Evolutionary conservation across 768 basidiomycete genomes (phyloP).

Genomic region (Suillus brevipes): DNA sequence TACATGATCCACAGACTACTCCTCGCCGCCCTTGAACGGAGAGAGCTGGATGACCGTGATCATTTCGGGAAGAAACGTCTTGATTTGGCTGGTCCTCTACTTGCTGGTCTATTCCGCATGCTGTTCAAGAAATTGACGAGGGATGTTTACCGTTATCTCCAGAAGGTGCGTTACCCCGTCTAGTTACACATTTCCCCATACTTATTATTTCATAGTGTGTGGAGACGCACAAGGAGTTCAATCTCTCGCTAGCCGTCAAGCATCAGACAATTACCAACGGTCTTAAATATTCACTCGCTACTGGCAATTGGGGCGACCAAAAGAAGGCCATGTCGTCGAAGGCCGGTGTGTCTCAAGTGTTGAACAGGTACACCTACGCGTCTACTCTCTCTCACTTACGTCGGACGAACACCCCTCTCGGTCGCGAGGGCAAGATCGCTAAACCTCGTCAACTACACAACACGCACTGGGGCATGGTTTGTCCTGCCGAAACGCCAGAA

Average conservation of each 20-base stretch:
- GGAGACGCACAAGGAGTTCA: slow-evolving; percentile 94
- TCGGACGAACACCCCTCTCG: slow-evolving; percentile 96
- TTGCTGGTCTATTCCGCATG: slow-evolving; percentile 98
- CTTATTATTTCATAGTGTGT: slow-evolving; percentile 66
- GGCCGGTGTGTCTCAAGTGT: slow-evolving; percentile 97
- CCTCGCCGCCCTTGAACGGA: slow-evolving; percentile 88
- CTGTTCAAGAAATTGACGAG: slow-evolving; percentile 95
- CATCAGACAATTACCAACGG: slow-evolving; percentile 98
- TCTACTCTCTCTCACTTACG: slow-evolving; percentile 98
- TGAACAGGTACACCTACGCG: slow-evolving; percentile 98
- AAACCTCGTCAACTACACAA: slow-evolving; percentile 99
- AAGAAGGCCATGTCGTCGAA: slow-evolving; percentile 98
- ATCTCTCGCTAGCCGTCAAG: slow-evolving; percentile 87
- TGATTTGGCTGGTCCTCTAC: slow-evolving; percentile 91
- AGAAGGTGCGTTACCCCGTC: slow-evolving; percentile 65
- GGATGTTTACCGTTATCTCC: slow-evolving; percentile 95
- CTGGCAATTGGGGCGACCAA: slow-evolving; percentile 99
- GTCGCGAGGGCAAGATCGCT: slow-evolving; percentile 98
- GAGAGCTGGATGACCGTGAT: slow-evolving; percentile 98
- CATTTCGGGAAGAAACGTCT: slow-evolving; percentile 99
- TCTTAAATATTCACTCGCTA: slow-evolving; percentile 95
- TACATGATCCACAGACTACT: slow-evolving; percentile 98
- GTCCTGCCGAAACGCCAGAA: slow-evolving; percentile 99
- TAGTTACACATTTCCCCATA: not conserved
- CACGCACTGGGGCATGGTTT: slow-evolving; percentile 99